These are phyloP conservation scores for Mediolabrus comicus DNA, from an alignment of 108 stramenopile species.

Conservation along the genomic window DNA sequence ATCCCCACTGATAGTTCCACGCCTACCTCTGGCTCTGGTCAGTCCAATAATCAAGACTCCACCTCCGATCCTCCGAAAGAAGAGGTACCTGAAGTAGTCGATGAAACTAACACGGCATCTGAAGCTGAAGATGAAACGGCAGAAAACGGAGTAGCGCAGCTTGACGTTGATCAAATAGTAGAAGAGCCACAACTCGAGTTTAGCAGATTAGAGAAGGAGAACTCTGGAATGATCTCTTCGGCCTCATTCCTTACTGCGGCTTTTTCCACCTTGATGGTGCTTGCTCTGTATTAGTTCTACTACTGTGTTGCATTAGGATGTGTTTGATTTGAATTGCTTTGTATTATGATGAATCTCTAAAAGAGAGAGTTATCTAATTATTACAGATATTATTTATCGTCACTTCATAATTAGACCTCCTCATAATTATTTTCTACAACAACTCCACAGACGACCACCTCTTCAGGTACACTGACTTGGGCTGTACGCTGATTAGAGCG, in stretches of 20 bases:
- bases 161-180: not conserved
- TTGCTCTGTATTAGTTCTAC: not conserved
- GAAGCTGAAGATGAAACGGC: not conserved
- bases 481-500: no score
- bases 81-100: not conserved
- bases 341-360: conserved; percentile 1
- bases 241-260: not conserved
- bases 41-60: not conserved
- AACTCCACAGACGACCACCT: no score
- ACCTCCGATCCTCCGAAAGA: not conserved
- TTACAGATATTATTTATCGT: not conserved
- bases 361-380: not conserved
- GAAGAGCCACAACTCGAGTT: not conserved
- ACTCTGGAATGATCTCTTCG: not conserved
- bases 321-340: not conserved
- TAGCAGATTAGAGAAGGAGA: not conserved
- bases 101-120: not conserved
- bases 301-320: not conserved
- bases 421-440: no score
- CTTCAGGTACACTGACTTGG: no score
- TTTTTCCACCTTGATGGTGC: not conserved
- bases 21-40: not conserved
- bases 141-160: not conserved
- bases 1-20: not conserved
- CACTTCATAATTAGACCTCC: no score